Evolutionary conservation across 2,329 filamentous ascomycete genomes (phyloP).

Genomic region (Cryoendolithus antarcticus): DNA sequence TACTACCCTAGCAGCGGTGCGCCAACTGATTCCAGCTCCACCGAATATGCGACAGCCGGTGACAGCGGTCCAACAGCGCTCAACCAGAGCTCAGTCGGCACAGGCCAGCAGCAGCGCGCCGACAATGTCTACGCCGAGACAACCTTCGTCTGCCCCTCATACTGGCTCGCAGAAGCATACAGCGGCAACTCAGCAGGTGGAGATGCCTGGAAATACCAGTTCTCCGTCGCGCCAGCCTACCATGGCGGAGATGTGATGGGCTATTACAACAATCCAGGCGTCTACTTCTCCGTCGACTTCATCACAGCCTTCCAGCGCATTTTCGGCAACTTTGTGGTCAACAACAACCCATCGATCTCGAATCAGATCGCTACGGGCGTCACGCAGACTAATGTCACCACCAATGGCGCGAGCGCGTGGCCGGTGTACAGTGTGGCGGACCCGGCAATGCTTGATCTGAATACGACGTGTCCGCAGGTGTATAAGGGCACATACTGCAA

Average conservation of each 20-base stretch:
- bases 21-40: constrained; percentile 1
- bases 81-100: constrained; percentile 36
- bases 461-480: too few species aligned
- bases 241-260: constrained; percentile 30
- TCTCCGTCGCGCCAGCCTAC: constrained; percentile 29
- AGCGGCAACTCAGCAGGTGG: constrained; percentile 11
- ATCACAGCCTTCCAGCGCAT: constrained; percentile 28
- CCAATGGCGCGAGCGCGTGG: too few species aligned
- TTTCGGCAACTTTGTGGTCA: constrained; percentile 37
- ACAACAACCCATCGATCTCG: constrained; percentile 29
- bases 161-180: constrained; percentile 43
- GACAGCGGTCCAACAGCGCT: constrained; percentile 33
- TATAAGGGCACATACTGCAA: constrained; percentile 11
- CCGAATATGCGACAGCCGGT: constrained; percentile 21
- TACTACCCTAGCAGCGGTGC: constrained; percentile 26
- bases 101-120: constrained; percentile 43
- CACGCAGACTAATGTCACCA: constrained; percentile 4
- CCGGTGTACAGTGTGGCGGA: too few species aligned
- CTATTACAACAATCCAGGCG: constrained; percentile 19
- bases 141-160: constrained; percentile 44
- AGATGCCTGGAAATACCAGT: constrained; percentile 38
- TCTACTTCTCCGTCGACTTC: constrained; percentile 9
- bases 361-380: constrained; percentile 19
- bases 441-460: too few species aligned
- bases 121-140: constrained; percentile 42